Base-by-base conservation (phyloP, 345 rosid genomes). In the Murraya paniculata region DNA sequence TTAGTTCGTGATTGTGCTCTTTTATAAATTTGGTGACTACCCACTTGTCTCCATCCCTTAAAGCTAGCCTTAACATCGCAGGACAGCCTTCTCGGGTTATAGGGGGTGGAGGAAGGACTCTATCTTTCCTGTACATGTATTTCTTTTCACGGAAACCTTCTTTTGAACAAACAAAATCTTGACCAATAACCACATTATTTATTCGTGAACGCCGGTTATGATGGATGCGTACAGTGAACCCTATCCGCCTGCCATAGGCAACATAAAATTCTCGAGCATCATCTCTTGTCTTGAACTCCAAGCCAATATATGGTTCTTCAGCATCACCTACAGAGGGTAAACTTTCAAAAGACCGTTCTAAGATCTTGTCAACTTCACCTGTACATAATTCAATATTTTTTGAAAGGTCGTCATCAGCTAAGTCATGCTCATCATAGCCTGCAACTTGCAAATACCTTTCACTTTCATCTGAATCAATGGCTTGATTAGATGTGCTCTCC, bases 71-170 rank as follows among this genome's bases (percentile, higher is more conserved):
- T 73, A 84, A 77, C 88, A 87, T 87, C 60, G 88, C 90, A 64
- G 77, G 78, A 71, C 87, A 87, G 71, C 90, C 88, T 79, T 82
- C 87, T 41, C 88, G 84, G 16, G 90, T 87, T 55, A 84, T 39
- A 30, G 90, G 87, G 6, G 90, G 90, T 11, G 90, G 90, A 68
- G 88, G 89, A 72, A 88, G 90, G 79, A 88, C 82, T 69, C 90
- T 88, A 59, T 88, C 90, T 79, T 82, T 84, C 87, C 89, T 79
- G 68, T 84, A 81, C 24, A 86, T 72, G 73, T 88, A 88, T 68
- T 88, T 88, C 85, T 88, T 88, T 39, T 82, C 90, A 21, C 90
- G 90, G 72, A 82, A 88, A 1, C 90, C 89, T 81, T 88, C 90
- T 77, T 84, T 88, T 0, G 89, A 86, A 79, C 90, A 88, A 64